Evolutionary conservation across 1,139 yeast species (phyloP), one percentile per base, ranked within the genome.

Genomic region (Debaryomycetaceae sp.): DNA sequence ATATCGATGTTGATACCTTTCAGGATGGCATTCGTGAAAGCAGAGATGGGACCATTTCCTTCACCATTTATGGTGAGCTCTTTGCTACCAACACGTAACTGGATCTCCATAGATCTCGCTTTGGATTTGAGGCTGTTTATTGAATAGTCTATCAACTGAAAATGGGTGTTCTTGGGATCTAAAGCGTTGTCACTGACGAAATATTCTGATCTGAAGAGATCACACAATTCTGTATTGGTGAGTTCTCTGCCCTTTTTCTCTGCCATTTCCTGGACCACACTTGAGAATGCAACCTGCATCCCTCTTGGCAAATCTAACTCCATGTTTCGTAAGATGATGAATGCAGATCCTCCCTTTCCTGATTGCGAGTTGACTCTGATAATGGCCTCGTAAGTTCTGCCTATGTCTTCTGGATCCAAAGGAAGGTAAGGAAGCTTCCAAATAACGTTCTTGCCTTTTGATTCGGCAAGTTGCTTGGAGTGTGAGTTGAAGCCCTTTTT

Each of bases 291-390:
- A 41, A 91, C 87, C 71, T 93, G 99, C 63, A 93, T 74, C 44
- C 84, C 85, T 66, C 98, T 83, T 50, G 99, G 99, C 56, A 93
- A 78, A 60, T 93, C 98, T 50, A 93, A 78, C 53, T 91, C 97
- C 62, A 93, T 76, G 51, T 87, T 80, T 61, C 95, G 82, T 58
- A 90, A 78, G 59, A 93, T 86, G 53, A 93, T 87, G 97, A 98
- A 93, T 29, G 98, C 96, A 27, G 98, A 96, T 63, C 98, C 98
- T 62, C 98, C 98, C 72, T 93, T 93, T 61, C 99, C 99, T 24
- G 96, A 86, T 74, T 93, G 98, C 8, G 97, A 90, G 74, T 93
- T 93, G 68, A 93, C 98, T 67, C 99, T 83, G 61, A 93, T 93
- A 52, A 93, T 95, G 39, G 98, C 98, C 72, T 93, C 98, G 69